Evolutionary conservation across 768 basidiomycete species (phyloP), one percentile per base, ranked within the genome.

Genomic region (Amanita pallidorosea): DNA sequence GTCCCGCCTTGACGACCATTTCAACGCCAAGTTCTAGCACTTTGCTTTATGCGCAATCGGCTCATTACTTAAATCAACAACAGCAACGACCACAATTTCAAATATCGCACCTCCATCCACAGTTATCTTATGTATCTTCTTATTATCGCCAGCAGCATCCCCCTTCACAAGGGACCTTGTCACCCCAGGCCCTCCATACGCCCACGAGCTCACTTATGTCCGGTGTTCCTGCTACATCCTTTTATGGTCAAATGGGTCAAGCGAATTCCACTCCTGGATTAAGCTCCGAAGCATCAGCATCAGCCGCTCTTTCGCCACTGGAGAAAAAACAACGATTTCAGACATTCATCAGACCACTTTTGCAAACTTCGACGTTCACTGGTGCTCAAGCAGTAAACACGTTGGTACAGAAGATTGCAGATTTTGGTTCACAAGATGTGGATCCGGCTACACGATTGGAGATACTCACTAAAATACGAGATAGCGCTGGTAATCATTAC

Each of bases 401-500:
- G n/a, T 70, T 91, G 35, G 78, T 81, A 20, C 67, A 69, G 27
- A 70, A 69, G 35, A 75, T 91, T 34, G 70, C 69, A 37, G 74
- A 80, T 41, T 84, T 73, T 61, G 82, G 85, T 29, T 65, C 75
- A 15, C 61, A 71, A 44, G 83, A 88, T 22, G 80, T 88, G 20
- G 83, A 88, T 50, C 67, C 76, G 5, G 53, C 67, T n/a, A 74
- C 74, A 17, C 81, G 89, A 5, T 61, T 85, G 49, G 86, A 91
- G 61, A 83, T 91, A 48, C 66, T 92, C 50, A 84, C 82, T 15
- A 83, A 81, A 65, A 85, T 91, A 56, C 75, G 88, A 55, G 88
- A 92, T 63, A 79, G 82, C 44, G 89, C 89, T 25, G 85, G 81
- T 37, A 88, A 89, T 61, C 85, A 88, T 58, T 92, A 91, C 61